Conservation (phyloP, 1,284 basidiomycete species). For the Xerocomus nothofagi region DNA sequence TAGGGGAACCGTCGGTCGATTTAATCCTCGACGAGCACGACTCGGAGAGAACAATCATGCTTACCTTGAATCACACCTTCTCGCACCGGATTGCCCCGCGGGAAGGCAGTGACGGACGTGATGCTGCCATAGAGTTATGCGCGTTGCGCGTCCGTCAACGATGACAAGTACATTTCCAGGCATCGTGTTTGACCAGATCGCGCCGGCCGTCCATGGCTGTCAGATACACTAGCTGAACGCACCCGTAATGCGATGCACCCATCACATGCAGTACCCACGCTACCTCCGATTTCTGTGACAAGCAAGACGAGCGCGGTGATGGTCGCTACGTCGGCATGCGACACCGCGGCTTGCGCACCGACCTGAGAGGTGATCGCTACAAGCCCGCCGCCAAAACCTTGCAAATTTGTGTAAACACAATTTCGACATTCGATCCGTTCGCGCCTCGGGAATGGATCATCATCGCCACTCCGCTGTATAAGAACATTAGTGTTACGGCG, state of each 20-base stretch:
- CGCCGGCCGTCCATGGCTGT: conserved; percentile 34
- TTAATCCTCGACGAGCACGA: neutral
- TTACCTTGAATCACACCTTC: conserved; percentile 47
- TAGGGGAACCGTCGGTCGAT: conserved; percentile 2
- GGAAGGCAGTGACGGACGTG: conserved; percentile 40
- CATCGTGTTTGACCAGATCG: conserved; percentile 53
- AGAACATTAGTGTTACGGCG: conserved; percentile 15
- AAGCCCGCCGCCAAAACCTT: conserved; percentile 80
- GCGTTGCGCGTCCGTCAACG: conserved; percentile 31
- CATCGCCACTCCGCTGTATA: conserved; percentile 58
- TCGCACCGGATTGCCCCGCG: conserved; percentile 45
- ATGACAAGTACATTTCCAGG: conserved; percentile 49
- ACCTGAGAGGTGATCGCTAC: conserved; percentile 71
- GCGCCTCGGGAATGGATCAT: conserved; percentile 75
- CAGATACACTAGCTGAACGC: neutral
- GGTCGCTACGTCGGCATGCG: conserved; percentile 76
- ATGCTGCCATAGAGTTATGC: conserved; percentile 44
- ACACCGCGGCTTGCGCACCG: conserved; percentile 76
- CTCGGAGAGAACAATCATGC: neutral
- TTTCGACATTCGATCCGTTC: conserved; percentile 55
- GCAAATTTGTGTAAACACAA: conserved; percentile 75
- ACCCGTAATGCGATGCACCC: conserved; percentile 22
- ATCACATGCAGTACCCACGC: conserved; percentile 69
- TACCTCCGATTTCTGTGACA: conserved; percentile 77
- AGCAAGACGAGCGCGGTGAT: conserved; percentile 82